Conservation (phyloP, 2,329 filamentous ascomycete genomes). For the Bipolaris gigantea region DNA sequence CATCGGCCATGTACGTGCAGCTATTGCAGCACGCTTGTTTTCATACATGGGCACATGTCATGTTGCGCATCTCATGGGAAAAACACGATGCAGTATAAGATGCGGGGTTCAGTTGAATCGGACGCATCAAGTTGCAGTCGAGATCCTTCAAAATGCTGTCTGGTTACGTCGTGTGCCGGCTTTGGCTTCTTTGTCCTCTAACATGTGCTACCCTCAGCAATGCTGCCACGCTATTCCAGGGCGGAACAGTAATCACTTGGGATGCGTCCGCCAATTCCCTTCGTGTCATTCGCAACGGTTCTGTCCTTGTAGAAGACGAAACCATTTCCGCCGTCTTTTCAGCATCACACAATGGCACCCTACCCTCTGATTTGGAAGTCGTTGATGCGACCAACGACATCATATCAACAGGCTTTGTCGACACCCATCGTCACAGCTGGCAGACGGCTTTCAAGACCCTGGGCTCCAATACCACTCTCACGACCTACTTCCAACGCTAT, state of each 20-base stretch:
- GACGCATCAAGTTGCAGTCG: not conserved
- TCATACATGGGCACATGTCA: not conserved
- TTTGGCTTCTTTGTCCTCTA: conserved; percentile 1
- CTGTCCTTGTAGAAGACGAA: conserved; percentile 47
- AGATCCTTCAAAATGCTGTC: conserved; percentile 1
- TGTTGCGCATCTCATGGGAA: not conserved
- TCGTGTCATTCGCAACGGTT: conserved; percentile 47
- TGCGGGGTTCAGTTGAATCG: not conserved
- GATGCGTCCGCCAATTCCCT: conserved; percentile 42
- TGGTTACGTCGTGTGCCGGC: not conserved
- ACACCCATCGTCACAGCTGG: conserved; percentile 56
- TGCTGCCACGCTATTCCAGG: conserved; percentile 11
- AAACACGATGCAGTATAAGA: conserved; percentile 3
- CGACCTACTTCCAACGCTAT: conserved; percentile 19
- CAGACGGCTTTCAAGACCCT: conserved; percentile 60
- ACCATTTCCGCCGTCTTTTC: conserved; percentile 31
- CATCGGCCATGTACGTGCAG: not conserved
- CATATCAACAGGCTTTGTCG: conserved; percentile 59
- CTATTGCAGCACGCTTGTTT: not conserved
- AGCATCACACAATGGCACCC: conserved; percentile 23
- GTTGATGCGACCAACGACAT: conserved; percentile 55
- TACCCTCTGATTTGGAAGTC: conserved; percentile 30
- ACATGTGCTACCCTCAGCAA: not conserved
- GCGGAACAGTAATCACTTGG: conserved; percentile 50
- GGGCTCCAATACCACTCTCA: conserved; percentile 52